These are phyloP conservation scores for Boletus coccyginus DNA, from an alignment of 768 basidiomycete species.

Conservation along the genomic window DNA sequence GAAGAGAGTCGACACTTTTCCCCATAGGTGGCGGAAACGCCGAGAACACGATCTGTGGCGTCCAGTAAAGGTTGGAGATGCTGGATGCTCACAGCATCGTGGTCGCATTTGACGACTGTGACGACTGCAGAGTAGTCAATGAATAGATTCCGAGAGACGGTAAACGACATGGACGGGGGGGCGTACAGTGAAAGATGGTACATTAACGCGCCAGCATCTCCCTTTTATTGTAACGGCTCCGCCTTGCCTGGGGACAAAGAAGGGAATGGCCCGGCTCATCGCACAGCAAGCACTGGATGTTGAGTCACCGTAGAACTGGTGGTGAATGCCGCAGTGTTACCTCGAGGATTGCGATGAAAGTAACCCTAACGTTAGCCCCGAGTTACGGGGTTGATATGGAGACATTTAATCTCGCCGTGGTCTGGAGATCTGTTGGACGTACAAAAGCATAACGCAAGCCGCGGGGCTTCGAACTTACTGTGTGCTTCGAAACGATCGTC, in stretches of 20 bases:
- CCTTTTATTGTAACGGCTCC: constrained; percentile 6
- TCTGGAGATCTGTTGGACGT: background rate
- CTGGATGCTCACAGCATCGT: constrained; percentile 21
- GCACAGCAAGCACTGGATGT: constrained; percentile 15
- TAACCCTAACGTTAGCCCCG: too few relatives aligned
- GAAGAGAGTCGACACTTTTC: constrained; percentile 32
- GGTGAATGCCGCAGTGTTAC: background rate
- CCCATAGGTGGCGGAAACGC: constrained; percentile 44
- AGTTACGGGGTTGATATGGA: constrained; percentile 10
- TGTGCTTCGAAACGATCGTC: too few relatives aligned
- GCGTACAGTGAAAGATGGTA: background rate
- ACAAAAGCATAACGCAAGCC: background rate
- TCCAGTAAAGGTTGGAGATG: constrained; percentile 31
- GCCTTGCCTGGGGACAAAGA: background rate
- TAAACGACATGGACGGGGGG: constrained; percentile 15
- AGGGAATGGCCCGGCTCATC: background rate
- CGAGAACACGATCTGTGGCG: constrained; percentile 28
- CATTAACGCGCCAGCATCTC: background rate
- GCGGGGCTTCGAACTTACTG: background rate
- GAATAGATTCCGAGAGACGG: constrained; percentile 36
- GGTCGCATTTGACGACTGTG: constrained; percentile 26
- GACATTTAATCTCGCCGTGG: background rate
- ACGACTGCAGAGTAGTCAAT: constrained; percentile 22
- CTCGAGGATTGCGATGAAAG: background rate
- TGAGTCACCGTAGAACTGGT: background rate